A percentile compares a stretch with the other conserved stretches of the same genome.
These are phyloP conservation scores for Fraxinus paxiana DNA, from an alignment of 305 asterid genomes.

Conservation along the genomic window DNA sequence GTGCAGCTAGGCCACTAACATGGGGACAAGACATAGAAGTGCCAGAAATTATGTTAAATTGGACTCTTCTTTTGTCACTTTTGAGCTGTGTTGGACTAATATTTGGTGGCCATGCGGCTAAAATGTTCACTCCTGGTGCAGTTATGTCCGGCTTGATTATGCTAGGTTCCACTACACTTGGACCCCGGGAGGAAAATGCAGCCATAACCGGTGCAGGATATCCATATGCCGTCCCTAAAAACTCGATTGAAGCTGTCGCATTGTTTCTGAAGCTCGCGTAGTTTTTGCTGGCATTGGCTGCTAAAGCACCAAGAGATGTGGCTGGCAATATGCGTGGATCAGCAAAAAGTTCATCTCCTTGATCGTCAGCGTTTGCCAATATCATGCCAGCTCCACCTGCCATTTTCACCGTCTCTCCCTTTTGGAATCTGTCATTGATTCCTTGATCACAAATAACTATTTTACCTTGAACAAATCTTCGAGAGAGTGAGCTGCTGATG, in stretches of 20 bases:
- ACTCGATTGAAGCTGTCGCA: conserved; percentile 45
- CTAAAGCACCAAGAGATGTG: conserved; percentile 42
- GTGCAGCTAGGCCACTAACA: conserved; percentile 60
- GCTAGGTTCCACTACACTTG: conserved; percentile 43
- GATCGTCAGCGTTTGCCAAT: conserved; percentile 34
- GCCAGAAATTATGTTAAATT: conserved; percentile 63
- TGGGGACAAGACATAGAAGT: conserved; percentile 89
- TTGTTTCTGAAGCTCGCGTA: conserved; percentile 36
- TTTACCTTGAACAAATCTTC: conserved; percentile 45
- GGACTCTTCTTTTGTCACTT: conserved; percentile 42
- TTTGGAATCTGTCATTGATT: conserved; percentile 40
- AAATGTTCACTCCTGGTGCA: conserved; percentile 67
- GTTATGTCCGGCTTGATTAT: conserved; percentile 67
- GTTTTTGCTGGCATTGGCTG: conserved; percentile 35
- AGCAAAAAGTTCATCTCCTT: conserved; percentile 57
- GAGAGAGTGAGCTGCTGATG: conserved; percentile 38
- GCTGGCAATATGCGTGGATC: conserved; percentile 63
- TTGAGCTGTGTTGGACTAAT: conserved; percentile 49
- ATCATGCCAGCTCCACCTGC: conserved; percentile 72
- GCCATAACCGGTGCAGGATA: conserved; percentile 59
- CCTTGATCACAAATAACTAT: conserved; percentile 68
- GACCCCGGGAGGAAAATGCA: conserved; percentile 74
- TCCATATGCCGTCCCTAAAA: conserved; percentile 38
- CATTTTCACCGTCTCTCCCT: conserved; percentile 53
- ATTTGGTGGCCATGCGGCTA: conserved; percentile 80